These are phyloP conservation scores for Penicillium canescens DNA, from an alignment of 495 filamentous ascomycete genomes.

Conservation along the genomic window DNA sequence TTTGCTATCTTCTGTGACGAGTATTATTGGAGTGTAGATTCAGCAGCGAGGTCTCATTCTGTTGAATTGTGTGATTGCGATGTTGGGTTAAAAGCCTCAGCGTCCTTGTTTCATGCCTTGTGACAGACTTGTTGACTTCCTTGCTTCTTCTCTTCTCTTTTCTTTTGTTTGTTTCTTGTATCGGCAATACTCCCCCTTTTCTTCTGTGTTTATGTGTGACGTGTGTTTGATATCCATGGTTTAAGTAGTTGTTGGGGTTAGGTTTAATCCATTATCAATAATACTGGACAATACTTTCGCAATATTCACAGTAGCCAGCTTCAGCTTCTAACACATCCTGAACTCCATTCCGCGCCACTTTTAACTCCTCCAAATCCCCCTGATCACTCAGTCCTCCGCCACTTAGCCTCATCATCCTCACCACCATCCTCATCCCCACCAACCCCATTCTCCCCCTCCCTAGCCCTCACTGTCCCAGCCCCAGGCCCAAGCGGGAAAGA, in stretches of 20 bases:
- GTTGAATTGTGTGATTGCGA: conserved; percentile 6
- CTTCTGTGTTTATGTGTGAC: conserved; percentile 8
- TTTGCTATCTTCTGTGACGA: neutral
- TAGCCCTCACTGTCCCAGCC: conserved; percentile 55
- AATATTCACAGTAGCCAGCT: neutral
- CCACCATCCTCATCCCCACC: conserved; percentile 25
- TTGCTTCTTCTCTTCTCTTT: conserved; percentile 3
- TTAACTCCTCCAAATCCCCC: neutral
- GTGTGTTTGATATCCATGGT: conserved; percentile 20
- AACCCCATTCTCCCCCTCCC: conserved; percentile 41
- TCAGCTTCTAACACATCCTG: neutral
- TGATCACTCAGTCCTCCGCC: conserved; percentile 58
- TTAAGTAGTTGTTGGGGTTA: conserved; percentile 23
- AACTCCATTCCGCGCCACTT: neutral
- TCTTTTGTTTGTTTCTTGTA: neutral
- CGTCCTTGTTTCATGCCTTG: conserved; percentile 13
- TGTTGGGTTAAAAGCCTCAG: conserved; percentile 18
- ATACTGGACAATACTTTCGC: neutral
- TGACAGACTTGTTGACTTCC: neutral
- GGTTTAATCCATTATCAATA: neutral
- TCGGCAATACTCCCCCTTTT: neutral
- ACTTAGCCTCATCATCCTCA: conserved; percentile 56
- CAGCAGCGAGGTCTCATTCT: conserved; percentile 1
- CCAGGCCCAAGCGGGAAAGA: conserved; percentile 51
- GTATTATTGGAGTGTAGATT: neutral